phyloP scores from a whole-genome alignment of 2,329 filamentous ascomycete species.

The Hymenoscyphus linearis region DNA sequence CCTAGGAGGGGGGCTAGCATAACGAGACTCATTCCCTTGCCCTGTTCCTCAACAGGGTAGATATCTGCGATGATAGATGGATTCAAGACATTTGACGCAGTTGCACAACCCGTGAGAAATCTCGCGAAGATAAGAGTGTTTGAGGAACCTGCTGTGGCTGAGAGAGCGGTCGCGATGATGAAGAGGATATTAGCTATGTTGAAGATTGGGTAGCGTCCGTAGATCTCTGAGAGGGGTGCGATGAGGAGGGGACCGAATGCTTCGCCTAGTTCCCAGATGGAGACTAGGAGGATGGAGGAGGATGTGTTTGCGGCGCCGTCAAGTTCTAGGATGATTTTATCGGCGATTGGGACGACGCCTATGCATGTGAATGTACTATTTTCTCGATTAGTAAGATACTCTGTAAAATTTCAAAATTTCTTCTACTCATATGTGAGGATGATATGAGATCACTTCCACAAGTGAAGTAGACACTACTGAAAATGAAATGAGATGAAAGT shows the following conservation, averaged over 20 bases:
- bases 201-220: constrained; percentile 37
- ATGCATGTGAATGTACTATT: constrained; percentile 53
- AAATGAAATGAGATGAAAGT: neutral
- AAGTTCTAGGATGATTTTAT: constrained; percentile 45
- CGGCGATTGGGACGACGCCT: constrained; percentile 48
- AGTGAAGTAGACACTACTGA: neutral
- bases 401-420: constrained; percentile 1
- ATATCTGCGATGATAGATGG: constrained; percentile 43
- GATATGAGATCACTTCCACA: no score
- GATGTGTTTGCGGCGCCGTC: constrained; percentile 39
- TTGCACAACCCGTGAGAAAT: constrained; percentile 31
- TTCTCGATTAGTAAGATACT: no score
- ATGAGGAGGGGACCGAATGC: constrained; percentile 41
- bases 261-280: constrained; percentile 45
- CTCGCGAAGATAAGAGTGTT: constrained; percentile 38
- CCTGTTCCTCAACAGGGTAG: constrained; percentile 42
- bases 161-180: constrained; percentile 45
- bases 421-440: no score
- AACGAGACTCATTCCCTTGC: constrained; percentile 34
- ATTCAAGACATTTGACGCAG: constrained; percentile 33
- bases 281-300: constrained; percentile 44
- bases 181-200: constrained; percentile 44
- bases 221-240: constrained; percentile 40
- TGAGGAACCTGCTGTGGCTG: constrained; percentile 37
- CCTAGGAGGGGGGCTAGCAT: constrained; percentile 32